Conservation (phyloP, 495 filamentous ascomycete species). For the Wilcoxina mikolae region DNA sequence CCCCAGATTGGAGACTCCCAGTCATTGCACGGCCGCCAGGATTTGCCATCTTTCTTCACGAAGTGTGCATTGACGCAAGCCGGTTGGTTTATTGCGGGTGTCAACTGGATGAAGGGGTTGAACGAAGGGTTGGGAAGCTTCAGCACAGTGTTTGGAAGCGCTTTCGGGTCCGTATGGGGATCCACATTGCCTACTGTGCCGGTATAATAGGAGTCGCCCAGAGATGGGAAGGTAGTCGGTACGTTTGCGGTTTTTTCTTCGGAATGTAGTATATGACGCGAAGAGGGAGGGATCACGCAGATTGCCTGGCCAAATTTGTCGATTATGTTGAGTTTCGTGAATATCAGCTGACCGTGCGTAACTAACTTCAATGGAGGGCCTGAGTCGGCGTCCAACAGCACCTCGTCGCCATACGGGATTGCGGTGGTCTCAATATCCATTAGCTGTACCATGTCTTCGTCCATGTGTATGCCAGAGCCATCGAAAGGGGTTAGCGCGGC, state of each 20-base stretch:
- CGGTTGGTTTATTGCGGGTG: constrained; percentile 37
- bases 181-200: no score
- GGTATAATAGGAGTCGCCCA: no score
- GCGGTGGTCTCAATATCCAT: constrained; percentile 24
- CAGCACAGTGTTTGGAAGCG: no score
- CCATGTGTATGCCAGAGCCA: no score
- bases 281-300: neutral
- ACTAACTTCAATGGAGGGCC: constrained; percentile 32
- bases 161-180: no score
- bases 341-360: constrained; percentile 36
- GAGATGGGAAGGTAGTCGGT: no score
- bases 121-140: no score
- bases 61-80: constrained; percentile 35
- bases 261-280: constrained; percentile 7
- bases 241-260: no score
- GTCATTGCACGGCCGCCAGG: constrained; percentile 27
- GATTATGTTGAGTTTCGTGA: constrained; percentile 38
- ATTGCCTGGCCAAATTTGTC: constrained; percentile 38
- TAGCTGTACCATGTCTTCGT: neutral
- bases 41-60: constrained; percentile 10
- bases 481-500: constrained; percentile 9
- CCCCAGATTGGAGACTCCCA: constrained; percentile 42
- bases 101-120: constrained; percentile 35
- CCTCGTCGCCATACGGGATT: constrained; percentile 28
- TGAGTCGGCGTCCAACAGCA: neutral